These are phyloP conservation scores for Arabidopsis suecica DNA, from an alignment of 345 rosid species.

Conservation along the genomic window DNA sequence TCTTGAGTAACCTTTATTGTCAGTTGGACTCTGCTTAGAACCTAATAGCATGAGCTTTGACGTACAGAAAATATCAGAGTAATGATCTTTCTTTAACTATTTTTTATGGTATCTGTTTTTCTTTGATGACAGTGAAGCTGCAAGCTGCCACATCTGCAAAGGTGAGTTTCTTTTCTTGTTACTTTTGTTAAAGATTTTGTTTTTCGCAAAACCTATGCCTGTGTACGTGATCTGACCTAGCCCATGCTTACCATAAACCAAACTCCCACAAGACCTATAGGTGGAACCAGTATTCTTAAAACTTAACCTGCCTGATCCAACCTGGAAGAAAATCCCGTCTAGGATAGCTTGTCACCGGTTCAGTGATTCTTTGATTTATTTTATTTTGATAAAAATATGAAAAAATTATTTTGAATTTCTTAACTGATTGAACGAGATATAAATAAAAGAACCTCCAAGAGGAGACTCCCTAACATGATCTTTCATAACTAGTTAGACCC, in stretches of 20 bases:
- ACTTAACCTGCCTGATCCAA: background rate
- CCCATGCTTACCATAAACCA: slow-evolving; percentile 24
- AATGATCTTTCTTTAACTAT: slow-evolving; percentile 25
- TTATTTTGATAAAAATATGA: background rate
- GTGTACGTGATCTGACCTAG: slow-evolving; percentile 22
- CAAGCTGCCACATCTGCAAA: slow-evolving; percentile 78
- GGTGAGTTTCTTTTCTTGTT: slow-evolving; percentile 56
- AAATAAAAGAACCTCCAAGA: background rate
- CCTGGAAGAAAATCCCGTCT: background rate
- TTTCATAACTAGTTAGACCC: slow-evolving; percentile 23
- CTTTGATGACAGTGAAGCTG: slow-evolving; percentile 78
- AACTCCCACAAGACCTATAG: slow-evolving; percentile 10
- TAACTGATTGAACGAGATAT: background rate
- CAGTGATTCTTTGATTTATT: slow-evolving; percentile 3
- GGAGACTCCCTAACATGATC: slow-evolving; percentile 14
- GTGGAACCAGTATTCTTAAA: background rate
- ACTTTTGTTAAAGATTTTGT: background rate
- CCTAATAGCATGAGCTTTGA: slow-evolving; percentile 19
- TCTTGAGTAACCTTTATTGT: slow-evolving; percentile 19
- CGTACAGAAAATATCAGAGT: slow-evolving; percentile 19
- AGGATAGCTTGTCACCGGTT: slow-evolving; percentile 11
- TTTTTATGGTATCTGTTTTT: slow-evolving; percentile 19
- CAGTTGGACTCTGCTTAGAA: slow-evolving; percentile 23
- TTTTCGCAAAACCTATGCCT: slow-evolving; percentile 11
- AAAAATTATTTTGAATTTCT: background rate